Conservation (phyloP, 2,329 filamentous ascomycete genomes). For the Claviceps purpurea region DNA sequence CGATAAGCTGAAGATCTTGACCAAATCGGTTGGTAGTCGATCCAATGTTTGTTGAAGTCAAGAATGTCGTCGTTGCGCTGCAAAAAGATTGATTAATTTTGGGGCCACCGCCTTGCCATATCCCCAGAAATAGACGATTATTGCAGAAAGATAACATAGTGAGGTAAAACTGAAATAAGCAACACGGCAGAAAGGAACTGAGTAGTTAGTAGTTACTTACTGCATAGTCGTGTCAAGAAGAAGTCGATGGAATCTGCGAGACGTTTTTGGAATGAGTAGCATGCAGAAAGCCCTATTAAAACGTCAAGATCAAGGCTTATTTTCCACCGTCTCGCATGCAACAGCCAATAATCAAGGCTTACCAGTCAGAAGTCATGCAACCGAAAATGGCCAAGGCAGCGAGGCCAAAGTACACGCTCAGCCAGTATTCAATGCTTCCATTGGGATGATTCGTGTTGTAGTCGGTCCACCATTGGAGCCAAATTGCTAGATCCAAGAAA, state of each 20-base stretch:
- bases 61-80: constrained; percentile 17
- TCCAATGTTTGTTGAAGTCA: constrained; percentile 22
- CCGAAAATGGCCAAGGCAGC: constrained; percentile 8
- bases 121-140: too few relatives aligned
- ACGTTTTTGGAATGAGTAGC: constrained; percentile 15
- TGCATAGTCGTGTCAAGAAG: constrained; percentile 18
- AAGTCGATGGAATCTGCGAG: constrained; percentile 10
- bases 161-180: not conserved
- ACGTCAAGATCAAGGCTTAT: not conserved
- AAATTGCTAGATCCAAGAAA: constrained; percentile 7
- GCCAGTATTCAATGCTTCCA: constrained; percentile 10
- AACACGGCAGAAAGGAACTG: not conserved
- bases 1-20: constrained; percentile 26
- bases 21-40: constrained; percentile 24
- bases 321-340: not conserved
- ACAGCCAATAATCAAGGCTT: not conserved
- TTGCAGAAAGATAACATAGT: not conserved
- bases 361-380: constrained; percentile 9
- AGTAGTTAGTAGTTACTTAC: not conserved
- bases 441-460: constrained; percentile 9
- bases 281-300: constrained; percentile 10
- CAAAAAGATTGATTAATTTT: not conserved
- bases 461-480: constrained; percentile 15
- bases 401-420: constrained; percentile 10
- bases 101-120: not conserved